A percentile compares a stretch with the other conserved stretches of the same genome.
Evolutionary conservation across 176 grass and related monocot species (phyloP).

Genomic region (Oryza longistaminata): DNA sequence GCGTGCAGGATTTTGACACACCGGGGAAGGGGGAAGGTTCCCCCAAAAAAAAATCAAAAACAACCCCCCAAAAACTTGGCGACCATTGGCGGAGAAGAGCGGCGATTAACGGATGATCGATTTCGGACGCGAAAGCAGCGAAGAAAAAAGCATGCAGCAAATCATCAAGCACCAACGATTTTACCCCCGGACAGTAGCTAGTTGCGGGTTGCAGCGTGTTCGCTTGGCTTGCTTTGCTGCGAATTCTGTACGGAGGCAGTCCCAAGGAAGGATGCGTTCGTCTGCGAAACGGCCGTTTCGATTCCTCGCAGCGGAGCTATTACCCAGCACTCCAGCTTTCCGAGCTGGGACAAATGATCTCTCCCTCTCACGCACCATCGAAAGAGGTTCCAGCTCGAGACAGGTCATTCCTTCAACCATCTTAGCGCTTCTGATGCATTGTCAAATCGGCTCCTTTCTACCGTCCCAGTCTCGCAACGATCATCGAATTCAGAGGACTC

Average conservation of each 20-base stretch:
- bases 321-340: neutral
- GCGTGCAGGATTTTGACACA: neutral
- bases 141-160: neutral
- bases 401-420: neutral
- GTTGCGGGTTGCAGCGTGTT: neutral
- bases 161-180: neutral
- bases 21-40: no score
- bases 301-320: neutral
- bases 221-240: neutral
- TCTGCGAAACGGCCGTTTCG: neutral
- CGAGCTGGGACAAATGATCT: constrained; percentile 10
- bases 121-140: neutral
- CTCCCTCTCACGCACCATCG: neutral
- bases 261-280: neutral
- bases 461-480: no score
- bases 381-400: neutral
- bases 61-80: neutral
- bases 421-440: neutral
- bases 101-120: neutral
- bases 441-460: neutral
- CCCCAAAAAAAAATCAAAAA: no score
- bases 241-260: neutral
- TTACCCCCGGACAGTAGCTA: neutral
- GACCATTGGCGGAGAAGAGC: neutral
- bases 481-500: no score